Conservation (phyloP, 352 stramenopile species). For the Pythium aphanidermatum region DNA sequence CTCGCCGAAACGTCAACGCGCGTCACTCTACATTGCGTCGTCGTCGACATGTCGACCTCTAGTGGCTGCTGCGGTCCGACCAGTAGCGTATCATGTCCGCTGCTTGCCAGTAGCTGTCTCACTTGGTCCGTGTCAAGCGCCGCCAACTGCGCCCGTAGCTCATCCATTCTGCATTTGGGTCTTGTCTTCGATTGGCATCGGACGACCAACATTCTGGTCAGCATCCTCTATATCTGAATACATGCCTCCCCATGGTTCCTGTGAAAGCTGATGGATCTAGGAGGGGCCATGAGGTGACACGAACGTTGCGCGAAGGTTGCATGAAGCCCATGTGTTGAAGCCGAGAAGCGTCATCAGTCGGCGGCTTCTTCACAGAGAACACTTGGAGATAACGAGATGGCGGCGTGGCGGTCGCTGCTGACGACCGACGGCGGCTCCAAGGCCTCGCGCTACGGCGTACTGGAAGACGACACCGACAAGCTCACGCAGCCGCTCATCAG, state of each 20-base stretch:
- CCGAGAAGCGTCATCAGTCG: neutral
- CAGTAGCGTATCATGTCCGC: constrained; percentile 29
- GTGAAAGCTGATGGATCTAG: no score
- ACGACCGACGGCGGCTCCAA: constrained; percentile 6
- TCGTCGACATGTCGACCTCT: no score
- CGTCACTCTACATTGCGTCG: neutral
- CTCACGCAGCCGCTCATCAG: constrained; percentile 36
- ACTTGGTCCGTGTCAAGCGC: constrained; percentile 26
- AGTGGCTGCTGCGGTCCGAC: neutral
- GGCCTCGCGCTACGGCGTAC: constrained; percentile 19
- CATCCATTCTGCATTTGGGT: constrained; percentile 30
- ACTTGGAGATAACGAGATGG: constrained; percentile 5
- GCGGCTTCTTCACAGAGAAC: neutral
- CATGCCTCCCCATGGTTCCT: no score
- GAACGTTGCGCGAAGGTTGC: constrained; percentile 25
- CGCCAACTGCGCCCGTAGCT: constrained; percentile 23
- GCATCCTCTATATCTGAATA: no score
- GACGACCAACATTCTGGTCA: no score
- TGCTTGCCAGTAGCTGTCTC: constrained; percentile 21
- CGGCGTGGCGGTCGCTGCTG: constrained; percentile 20
- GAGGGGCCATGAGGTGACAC: neutral
- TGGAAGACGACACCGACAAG: constrained; percentile 27
- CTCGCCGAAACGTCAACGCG: constrained; percentile 9
- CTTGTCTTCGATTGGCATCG: no score
- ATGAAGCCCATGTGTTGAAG: constrained; percentile 11